Evolutionary conservation across 805 yeast species (phyloP), one percentile per base, ranked within the genome.

Genomic region (Candida insectorum): DNA sequence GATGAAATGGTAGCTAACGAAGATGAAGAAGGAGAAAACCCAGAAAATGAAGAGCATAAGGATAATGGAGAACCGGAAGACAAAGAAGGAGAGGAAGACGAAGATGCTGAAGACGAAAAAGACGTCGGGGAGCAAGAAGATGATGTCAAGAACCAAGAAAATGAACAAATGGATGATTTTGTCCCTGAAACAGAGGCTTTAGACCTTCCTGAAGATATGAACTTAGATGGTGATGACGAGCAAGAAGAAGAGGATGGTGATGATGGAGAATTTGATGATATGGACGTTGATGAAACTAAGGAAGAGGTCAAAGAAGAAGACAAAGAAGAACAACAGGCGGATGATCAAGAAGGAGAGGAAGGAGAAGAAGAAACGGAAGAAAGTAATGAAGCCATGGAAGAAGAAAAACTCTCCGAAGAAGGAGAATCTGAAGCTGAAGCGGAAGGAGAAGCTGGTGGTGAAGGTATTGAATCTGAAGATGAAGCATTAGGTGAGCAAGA

Each of bases 141-240:
- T 51, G 84, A 77, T 39, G 85, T 82, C 13, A 75, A 66, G 41
- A 75, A 84, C 45, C 81, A 82, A 23, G 85, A 80, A 25, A 70
- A 67, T 20, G 84, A 84, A 31, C 78, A 81, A 38, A 55, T 85
- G 32, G 95, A 86, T 28, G 75, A 76, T 12, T 65, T 79, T 37
- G 86, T 81, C 28, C 91, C 89, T 13, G 95, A 93, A 53, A 68
- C 79, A 5, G 97, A 93, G 39, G 79, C 89, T 3, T 65, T 91
- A 44, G 96, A 93, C 15, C 66, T 91, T 18, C 97, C 97, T 0
- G 97, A 93, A 11, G 96, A 89, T 48, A 75, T 91, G 70, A 79
- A 91, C 46, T 65, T 91, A 19, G 97, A 91, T 51, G 79, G 80
- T n/a, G 94, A 76, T 16, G 81, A 72, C 4, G 89, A 79, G 8